Base-by-base conservation (phyloP, 225 moss, liverwort and hornwort genomes). In the Polytrichum commune region DNA sequence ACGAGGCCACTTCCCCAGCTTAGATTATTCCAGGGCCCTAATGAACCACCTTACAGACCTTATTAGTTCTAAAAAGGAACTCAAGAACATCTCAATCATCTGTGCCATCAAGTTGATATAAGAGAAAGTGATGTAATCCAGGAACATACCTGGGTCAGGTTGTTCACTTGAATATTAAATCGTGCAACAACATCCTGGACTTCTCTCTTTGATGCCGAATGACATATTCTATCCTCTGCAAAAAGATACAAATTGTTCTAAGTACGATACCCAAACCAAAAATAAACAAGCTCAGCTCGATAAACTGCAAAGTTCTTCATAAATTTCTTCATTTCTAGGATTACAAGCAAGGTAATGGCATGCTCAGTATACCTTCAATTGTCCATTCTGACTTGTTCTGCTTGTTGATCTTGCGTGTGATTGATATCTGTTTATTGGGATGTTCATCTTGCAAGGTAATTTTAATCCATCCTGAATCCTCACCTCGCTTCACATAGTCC, bases 401-500 rank as follows among this genome's bases (percentile, higher is more conserved):
- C 76, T 80, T 93, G 76, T 78, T 91, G 24, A 97, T 92, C 72
- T 86, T 92, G 73, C 97, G 86, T 58, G 82, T 92, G 29, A 97
- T 92, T 25, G 78, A 85, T 65, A 92, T 80, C 61, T 72, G 68
- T 67, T 74, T 84, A 25, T 82, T 77, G 18, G 79, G 70, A 55
- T 67, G 62, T 56, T 75, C 74, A 25, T 91, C 97, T 46, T 90
- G 92, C 60, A 97, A 82, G 35, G 91, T 87, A 67, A 97, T 91
- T 77, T 86, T 89, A 19, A 89, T 92, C 97, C 88, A 97, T 53
- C 92, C 94, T 24, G 85, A 73, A 20, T 94, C 97, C 80, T 97
- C 97, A 25, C 97, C 97, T 65, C 94, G 89, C 80, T 90, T 94
- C 29, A 97, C 94, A 77, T 88, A 97, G 73, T 97, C 97, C 19